Percentiles rank a stretch among this genome's conserved stretches.
Conservation (phyloP, 1,284 basidiomycete genomes). For the Lignosus rhinocerotis region DNA sequence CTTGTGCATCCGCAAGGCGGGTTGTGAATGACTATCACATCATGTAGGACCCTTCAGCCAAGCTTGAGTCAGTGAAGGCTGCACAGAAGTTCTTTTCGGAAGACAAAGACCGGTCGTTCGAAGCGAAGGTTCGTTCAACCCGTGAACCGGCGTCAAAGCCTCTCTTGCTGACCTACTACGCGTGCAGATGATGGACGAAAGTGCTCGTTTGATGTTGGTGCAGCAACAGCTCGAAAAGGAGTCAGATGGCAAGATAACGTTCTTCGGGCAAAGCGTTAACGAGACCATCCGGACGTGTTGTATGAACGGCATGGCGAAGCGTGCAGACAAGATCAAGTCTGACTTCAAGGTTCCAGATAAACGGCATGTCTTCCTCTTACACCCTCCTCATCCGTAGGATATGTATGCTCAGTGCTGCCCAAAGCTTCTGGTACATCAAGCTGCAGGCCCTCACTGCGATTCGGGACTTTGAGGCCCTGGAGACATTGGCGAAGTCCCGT, state of each 20-base stretch:
- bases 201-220: slow-evolving; percentile 68
- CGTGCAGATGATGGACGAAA: slow-evolving; percentile 87
- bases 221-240: slow-evolving; percentile 92
- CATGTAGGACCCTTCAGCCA: slow-evolving; percentile 65
- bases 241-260: slow-evolving; percentile 69
- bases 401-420: neutral
- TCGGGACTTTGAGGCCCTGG: slow-evolving; percentile 83
- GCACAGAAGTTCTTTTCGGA: slow-evolving; percentile 94
- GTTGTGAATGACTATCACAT: neutral
- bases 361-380: slow-evolving; percentile 46
- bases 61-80: slow-evolving; percentile 71
- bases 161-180: neutral
- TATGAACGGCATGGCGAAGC: slow-evolving; percentile 76
- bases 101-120: slow-evolving; percentile 88
- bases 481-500: slow-evolving; percentile 81
- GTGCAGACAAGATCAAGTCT: slow-evolving; percentile 81
- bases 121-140: slow-evolving; percentile 71
- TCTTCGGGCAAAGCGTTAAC: slow-evolving; percentile 82
- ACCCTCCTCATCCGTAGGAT: neutral
- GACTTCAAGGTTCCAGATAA: slow-evolving; percentile 94
- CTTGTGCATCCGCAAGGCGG: neutral
- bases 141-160: neutral
- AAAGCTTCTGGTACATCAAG: slow-evolving; percentile 91
- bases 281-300: slow-evolving; percentile 81
- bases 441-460: slow-evolving; percentile 77